Percentiles rank a stretch among this genome's conserved stretches.
phyloP scores from a whole-genome alignment of 2,329 filamentous ascomycete genomes.

The Aspergillaceae sp. region DNA sequence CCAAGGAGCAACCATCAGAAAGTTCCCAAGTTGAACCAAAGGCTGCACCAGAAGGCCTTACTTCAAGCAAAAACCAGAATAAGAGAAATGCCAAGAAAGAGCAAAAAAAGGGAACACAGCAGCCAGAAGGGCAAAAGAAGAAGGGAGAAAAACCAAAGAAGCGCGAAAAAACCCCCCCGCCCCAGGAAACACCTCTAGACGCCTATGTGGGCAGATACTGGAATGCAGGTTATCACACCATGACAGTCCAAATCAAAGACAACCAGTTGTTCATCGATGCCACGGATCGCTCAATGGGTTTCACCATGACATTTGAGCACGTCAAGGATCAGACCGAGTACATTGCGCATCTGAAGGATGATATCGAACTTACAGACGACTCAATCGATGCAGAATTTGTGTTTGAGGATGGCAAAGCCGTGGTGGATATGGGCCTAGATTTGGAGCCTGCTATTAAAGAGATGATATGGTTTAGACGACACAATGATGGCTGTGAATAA shows the following conservation, averaged over 20 bases:
- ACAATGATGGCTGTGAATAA: no score
- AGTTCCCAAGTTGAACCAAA: not conserved
- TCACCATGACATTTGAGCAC: slow-evolving; percentile 25
- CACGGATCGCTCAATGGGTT: slow-evolving; percentile 23
- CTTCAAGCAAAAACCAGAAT: not conserved
- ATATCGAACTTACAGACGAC: slow-evolving; percentile 7
- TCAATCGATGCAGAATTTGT: slow-evolving; percentile 12
- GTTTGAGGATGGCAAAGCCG: slow-evolving; percentile 9
- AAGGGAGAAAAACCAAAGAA: slow-evolving; percentile 1
- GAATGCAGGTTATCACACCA: slow-evolving; percentile 18
- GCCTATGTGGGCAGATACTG: slow-evolving; percentile 16
- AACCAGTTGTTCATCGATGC: slow-evolving; percentile 23
- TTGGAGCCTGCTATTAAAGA: slow-evolving; percentile 12
- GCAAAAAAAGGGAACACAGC: slow-evolving; percentile 1
- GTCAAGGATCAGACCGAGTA: slow-evolving; percentile 17
- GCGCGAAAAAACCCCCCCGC: not conserved
- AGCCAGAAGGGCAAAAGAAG: not conserved
- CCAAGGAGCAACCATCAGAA: not conserved
- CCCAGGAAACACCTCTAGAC: slow-evolving; percentile 10
- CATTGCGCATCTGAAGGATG: slow-evolving; percentile 15
- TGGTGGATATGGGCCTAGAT: slow-evolving; percentile 13
- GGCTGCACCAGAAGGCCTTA: not conserved
- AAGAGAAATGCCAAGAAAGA: slow-evolving; percentile 1
- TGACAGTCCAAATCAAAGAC: slow-evolving; percentile 18
- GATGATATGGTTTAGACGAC: slow-evolving; percentile 17